Base-by-base conservation (phyloP, 352 stramenopile genomes). In the Phytopythium vexans region DNA sequence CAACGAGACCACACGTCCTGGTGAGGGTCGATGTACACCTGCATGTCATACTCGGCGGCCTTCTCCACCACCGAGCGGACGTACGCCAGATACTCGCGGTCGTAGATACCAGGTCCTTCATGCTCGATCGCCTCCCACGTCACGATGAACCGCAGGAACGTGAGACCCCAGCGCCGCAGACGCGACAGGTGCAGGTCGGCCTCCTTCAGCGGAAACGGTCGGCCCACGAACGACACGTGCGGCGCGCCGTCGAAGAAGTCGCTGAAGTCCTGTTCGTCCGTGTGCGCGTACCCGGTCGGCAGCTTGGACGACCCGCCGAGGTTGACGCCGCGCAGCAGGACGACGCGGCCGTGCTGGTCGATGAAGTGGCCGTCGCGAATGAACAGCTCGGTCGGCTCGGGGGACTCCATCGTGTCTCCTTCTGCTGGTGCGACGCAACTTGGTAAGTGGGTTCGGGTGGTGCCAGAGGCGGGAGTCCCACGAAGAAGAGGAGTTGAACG, bases 291-390 rank as follows among this genome's bases (percentile, higher is more conserved):
- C 16, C 70, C 70, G 14, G 44, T 41, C 3, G 89, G 89, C 9
- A 96, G 71, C 68, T 97, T 97, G 43, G 86, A 95, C 0, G 86
- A 84, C 21, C 89, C 89, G 50, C 82, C 82, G 16, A 97, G 56
- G 64, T 97, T 97, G 5, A 97, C 85, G 48, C 89, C 88, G 34
- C 85, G 83, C 21, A 96, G 61, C 5, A 96, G 58, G 9, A 77
- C 56, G 15, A 90, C 79, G 38, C 88, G 79, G 21, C 73, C 81
- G 16, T 94, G 68, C 7, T 66, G 58, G 60, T 97, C 89, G n/a
- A 89, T 63, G 60, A 97, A 96, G 65, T 92, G 72, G 32, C 77
- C 79, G 41, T 89, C 63, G 42, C 68, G 72, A 32, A 91, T 72
- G 31, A 54, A 57, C 32, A 89, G 45, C 5, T 71, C 58, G 10